Evolutionary conservation across 2,329 filamentous ascomycete species (phyloP).

Genomic region (Monilinia fructigena): DNA sequence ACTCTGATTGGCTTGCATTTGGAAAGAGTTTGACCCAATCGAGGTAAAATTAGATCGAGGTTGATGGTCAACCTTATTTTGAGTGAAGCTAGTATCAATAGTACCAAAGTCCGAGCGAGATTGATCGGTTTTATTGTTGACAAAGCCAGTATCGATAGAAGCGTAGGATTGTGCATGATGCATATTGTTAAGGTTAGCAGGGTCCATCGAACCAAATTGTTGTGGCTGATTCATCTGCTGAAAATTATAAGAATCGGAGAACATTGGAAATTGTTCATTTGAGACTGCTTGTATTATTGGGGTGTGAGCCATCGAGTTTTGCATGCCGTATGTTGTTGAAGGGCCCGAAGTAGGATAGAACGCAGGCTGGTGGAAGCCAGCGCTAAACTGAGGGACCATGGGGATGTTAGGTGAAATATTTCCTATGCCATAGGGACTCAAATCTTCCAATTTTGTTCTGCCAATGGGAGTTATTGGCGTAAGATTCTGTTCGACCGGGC

Average conservation of each 20-base stretch:
- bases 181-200: constrained; percentile 25
- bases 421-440: constrained; percentile 35
- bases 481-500: constrained; percentile 55
- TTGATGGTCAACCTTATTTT: constrained; percentile 31
- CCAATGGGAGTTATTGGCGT: constrained; percentile 36
- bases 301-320: constrained; percentile 27
- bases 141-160: constrained; percentile 28
- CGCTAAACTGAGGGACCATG: constrained; percentile 29
- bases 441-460: constrained; percentile 33
- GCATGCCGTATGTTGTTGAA: constrained; percentile 28
- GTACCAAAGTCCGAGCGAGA: constrained; percentile 26
- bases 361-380: constrained; percentile 30
- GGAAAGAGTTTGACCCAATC: constrained; percentile 29
- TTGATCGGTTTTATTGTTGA: constrained; percentile 31
- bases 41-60: constrained; percentile 28
- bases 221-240: constrained; percentile 30
- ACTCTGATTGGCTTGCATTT: constrained; percentile 28
- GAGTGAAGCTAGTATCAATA: constrained; percentile 29
- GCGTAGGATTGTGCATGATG: constrained; percentile 29
- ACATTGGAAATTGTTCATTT: constrained; percentile 31
- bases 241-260: constrained; percentile 27
- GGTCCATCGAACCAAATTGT: constrained; percentile 29
- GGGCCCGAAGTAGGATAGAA: constrained; percentile 30
- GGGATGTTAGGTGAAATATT: constrained; percentile 34
- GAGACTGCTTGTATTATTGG: constrained; percentile 27